These are phyloP conservation scores for Rossbeevera mucosa DNA, from an alignment of 768 basidiomycete genomes.

Conservation along the genomic window DNA sequence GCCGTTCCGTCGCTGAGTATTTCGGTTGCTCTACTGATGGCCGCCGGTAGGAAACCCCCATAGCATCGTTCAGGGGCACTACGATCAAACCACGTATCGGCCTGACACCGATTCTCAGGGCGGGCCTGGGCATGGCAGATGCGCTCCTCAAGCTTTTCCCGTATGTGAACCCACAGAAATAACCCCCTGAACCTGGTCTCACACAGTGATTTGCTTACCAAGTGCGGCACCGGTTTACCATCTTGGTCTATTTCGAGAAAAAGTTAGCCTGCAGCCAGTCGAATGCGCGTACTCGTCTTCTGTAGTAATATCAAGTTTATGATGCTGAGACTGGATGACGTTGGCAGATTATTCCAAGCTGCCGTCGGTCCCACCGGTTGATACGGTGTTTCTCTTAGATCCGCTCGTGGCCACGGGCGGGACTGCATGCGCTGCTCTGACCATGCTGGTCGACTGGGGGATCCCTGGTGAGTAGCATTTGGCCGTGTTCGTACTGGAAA, in stretches of 20 bases:
- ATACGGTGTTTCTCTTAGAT: slow-evolving; percentile 83
- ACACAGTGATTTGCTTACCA: background rate
- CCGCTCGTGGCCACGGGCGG: slow-evolving; percentile 94
- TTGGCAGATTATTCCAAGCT: slow-evolving; percentile 83
- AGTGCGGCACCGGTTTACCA: slow-evolving; percentile 86
- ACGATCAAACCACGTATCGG: slow-evolving; percentile 74
- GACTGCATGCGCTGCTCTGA: slow-evolving; percentile 81
- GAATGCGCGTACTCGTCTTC: slow-evolving; percentile 56
- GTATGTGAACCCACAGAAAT: slow-evolving; percentile 37
- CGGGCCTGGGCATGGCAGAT: slow-evolving; percentile 91
- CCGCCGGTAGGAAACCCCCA: slow-evolving; percentile 60
- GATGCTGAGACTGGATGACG: slow-evolving; percentile 1
- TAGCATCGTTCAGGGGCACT: slow-evolving; percentile 75
- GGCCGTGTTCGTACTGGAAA: background rate
- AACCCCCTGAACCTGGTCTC: background rate
- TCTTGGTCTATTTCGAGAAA: slow-evolving; percentile 85
- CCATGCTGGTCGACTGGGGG: slow-evolving; percentile 85
- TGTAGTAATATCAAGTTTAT: background rate
- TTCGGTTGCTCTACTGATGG: background rate
- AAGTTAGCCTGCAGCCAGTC: slow-evolving; percentile 81
- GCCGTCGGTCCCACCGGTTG: slow-evolving; percentile 69
- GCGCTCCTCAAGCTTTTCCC: slow-evolving; percentile 84
- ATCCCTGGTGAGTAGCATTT: slow-evolving; percentile 48
- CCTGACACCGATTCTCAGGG: slow-evolving; percentile 86
- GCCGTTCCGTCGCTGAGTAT: slow-evolving; percentile 1